Conservation (phyloP, 345 rosid species). For the Melaleuca alternifolia region DNA sequence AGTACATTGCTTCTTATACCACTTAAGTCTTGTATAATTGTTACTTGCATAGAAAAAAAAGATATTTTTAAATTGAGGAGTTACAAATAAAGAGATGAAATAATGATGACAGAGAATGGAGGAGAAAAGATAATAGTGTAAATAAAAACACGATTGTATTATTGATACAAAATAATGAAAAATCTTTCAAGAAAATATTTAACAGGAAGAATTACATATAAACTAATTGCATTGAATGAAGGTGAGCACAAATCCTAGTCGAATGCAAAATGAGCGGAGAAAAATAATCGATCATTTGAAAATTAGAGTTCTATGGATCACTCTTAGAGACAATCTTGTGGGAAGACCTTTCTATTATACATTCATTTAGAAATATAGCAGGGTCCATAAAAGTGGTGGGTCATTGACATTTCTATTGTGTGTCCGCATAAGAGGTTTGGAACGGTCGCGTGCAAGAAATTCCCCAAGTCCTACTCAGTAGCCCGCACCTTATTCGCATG, state of each 20-base stretch:
- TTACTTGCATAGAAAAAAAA: neutral
- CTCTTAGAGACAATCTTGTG: neutral
- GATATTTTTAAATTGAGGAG: neutral
- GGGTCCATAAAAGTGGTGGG: neutral
- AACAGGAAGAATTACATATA: neutral
- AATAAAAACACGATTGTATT: neutral
- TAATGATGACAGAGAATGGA: neutral
- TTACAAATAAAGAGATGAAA: neutral
- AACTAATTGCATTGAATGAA: neutral
- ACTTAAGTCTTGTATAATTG: neutral
- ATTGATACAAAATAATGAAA: neutral
- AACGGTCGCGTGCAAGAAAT: neutral
- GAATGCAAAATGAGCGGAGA: neutral
- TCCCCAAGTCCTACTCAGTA: neutral
- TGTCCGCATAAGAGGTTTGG: neutral
- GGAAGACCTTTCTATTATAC: neutral
- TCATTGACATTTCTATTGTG: neutral
- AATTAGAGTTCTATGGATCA: neutral
- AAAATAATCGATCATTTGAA: neutral
- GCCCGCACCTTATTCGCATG: neutral
- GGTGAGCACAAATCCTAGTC: neutral
- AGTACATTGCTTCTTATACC: neutral
- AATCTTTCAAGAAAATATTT: neutral
- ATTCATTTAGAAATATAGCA: neutral
- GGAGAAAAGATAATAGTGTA: neutral